Evolutionary conservation across 257 asterid species (phyloP), one percentile per base, ranked within the genome.

Genomic region (Sherardia arvensis): DNA sequence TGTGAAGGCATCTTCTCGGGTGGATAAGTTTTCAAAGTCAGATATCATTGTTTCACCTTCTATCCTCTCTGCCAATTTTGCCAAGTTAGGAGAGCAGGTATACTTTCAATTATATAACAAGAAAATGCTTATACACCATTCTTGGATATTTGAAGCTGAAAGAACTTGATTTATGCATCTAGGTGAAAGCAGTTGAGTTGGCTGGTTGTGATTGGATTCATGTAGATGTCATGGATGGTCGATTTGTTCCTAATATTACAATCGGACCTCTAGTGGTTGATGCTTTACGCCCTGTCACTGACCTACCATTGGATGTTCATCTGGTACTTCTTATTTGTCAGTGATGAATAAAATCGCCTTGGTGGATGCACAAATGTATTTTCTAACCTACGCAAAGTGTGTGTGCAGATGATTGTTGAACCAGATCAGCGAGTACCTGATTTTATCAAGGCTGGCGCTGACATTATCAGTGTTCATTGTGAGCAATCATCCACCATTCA

Each of bases 201-300:
- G 99, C 99, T 7, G 97, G 99, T 62, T 93, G 99, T 53, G 99
- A 93, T 71, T 93, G 99, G 99, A 93, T 93, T 79, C 99, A 93
- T 70, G 96, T 93, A 66, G 99, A 93, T 79, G 99, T 93, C 73
- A 93, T 93, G 99, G 99, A 93, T 38, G 99, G 97, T 38, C 94
- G 91, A 20, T 93, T 93, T 74, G 99, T 90, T 61, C 99, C 99
- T 53, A 93, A 93, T 76, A 93, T 93, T 69, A 93, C 99, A 48
- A 90, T 93, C 45, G 99, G 99, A 38, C 99, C 99, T 68, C 91
- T 93, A 3, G 65, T 93, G 33, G 99, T 93, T 14, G 96, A 80
- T 73, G 93, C 97, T 5, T 64, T 93, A 71, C 97, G 99, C 74
- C 99, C 99, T 4, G 70, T 93, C 73, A 93, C 99, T 11, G 95